Conservation (phyloP, 305 asterid species). For the Solanum aculeatissimum region DNA sequence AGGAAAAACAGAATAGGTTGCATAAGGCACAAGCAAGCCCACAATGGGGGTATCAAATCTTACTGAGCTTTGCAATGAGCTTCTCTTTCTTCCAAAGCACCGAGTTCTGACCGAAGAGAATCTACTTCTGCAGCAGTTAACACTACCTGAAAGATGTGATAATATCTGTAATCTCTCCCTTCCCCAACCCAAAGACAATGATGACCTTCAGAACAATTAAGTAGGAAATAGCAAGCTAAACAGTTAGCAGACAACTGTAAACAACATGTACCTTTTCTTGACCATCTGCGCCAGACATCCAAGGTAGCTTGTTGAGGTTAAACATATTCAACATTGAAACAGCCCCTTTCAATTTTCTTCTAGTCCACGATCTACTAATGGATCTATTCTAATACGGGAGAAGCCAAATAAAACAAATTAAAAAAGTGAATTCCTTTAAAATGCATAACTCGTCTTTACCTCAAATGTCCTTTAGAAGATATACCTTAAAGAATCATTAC, state of each 20-base stretch:
- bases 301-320: conserved; percentile 49
- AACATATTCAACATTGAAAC: conserved; percentile 62
- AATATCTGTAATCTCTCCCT: neutral
- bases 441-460: neutral
- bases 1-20: neutral
- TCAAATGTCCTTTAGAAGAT: neutral
- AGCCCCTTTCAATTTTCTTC: conserved; percentile 35
- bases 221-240: neutral
- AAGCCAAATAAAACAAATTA: neutral
- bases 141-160: conserved; percentile 39
- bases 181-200: neutral
- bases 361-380: conserved; percentile 30
- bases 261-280: conserved; percentile 58
- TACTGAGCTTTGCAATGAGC: conserved; percentile 89
- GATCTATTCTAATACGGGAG: conserved; percentile 45
- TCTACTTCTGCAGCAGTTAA: conserved; percentile 73
- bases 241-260: neutral
- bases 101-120: conserved; percentile 81
- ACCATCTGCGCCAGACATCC: conserved; percentile 54
- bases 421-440: neutral
- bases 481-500: conserved; percentile 24
- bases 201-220: neutral
- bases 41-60: conserved; percentile 10
- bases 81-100: conserved; percentile 69
- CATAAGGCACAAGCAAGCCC: neutral